Evolutionary conservation across 2,329 filamentous ascomycete genomes (phyloP).

Genomic region (Fusarium equiseti): DNA sequence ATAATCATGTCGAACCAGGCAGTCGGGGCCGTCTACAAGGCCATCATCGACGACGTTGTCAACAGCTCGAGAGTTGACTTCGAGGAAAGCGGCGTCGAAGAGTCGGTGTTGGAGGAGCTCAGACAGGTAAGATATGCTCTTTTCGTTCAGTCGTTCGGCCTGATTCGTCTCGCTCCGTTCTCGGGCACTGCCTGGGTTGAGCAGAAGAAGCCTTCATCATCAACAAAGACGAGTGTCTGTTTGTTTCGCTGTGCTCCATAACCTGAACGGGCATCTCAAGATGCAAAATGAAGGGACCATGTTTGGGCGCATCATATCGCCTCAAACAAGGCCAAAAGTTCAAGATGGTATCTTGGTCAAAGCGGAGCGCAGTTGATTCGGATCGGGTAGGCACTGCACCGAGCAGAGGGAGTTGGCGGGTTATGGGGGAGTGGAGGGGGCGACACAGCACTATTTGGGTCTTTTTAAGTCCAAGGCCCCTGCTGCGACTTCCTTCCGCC

Average conservation of each 20-base stretch:
- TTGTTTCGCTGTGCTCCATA: slow-evolving; percentile 1
- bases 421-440: slow-evolving; percentile 56
- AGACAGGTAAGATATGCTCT: slow-evolving; percentile 75
- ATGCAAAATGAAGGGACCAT: neutral
- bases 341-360: slow-evolving; percentile 18
- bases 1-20: slow-evolving; percentile 67
- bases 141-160: slow-evolving; percentile 12
- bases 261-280: neutral
- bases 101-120: slow-evolving; percentile 87
- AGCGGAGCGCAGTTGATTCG: slow-evolving; percentile 10
- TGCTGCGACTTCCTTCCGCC: slow-evolving; percentile 39
- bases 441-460: slow-evolving; percentile 66
- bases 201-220: slow-evolving; percentile 49
- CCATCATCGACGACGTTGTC: slow-evolving; percentile 86
- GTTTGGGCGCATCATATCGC: neutral
- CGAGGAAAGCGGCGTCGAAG: slow-evolving; percentile 94
- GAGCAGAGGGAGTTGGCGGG: slow-evolving; percentile 45
- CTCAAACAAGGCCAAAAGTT: slow-evolving; percentile 13
- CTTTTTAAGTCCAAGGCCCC: slow-evolving; percentile 62
- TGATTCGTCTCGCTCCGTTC: slow-evolving; percentile 7
- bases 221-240: slow-evolving; percentile 30
- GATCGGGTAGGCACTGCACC: slow-evolving; percentile 17
- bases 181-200: slow-evolving; percentile 9
- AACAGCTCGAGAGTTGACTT: slow-evolving; percentile 94
- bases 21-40: slow-evolving; percentile 83